Evolutionary conservation across 2,329 filamentous ascomycete genomes (phyloP), one percentile per base, ranked within the genome.

Genomic region (Escovopsis sp.): DNA sequence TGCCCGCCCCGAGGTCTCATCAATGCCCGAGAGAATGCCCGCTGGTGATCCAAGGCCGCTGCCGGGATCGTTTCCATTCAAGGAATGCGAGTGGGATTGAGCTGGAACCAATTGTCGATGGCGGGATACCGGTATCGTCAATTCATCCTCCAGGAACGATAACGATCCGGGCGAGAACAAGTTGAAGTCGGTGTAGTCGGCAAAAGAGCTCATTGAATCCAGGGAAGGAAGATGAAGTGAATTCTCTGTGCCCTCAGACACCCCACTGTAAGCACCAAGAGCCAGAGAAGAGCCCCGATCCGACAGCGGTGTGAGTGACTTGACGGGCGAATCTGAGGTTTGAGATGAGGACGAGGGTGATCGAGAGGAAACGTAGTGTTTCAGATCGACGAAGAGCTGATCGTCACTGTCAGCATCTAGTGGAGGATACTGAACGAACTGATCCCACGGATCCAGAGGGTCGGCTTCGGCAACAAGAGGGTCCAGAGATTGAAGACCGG

Each of bases 101-200:
- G 33, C 43, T 31, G 46, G 37, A 31, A 43, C 45, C 15, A 43
- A 34, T 13, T 14, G n/a, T 16, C 44, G 38, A 15, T 33, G 37
- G 20, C 42, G 48, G 12, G 52, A 41, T 38, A 58, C 51, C 12
- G 56, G 48, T 43, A 55, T 58, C 53, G 62, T 59, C 11, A 49
- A 60, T 36, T 74, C 71, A 44, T 72, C 71, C 43, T 71, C 68
- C 12, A 68, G 59, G 52, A 64, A 64, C 45, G 57, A 62, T 15
- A 68, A 65, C 14, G 68, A 65, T 16, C 58, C 56, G 3, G 71
- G 71, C 39, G 71, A 74, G 59, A 66, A 75, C 13, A 74, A 64
- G 51, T 66, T 69, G 59, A 75, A 75, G 59, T 74, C 71, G 48
- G 64, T 57, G 50, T 74, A 74, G 55, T 68, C 59, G 46, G 32